Evolutionary conservation across 176 grass and related monocot species (phyloP).

Genomic region (Dactylis glomerata): DNA sequence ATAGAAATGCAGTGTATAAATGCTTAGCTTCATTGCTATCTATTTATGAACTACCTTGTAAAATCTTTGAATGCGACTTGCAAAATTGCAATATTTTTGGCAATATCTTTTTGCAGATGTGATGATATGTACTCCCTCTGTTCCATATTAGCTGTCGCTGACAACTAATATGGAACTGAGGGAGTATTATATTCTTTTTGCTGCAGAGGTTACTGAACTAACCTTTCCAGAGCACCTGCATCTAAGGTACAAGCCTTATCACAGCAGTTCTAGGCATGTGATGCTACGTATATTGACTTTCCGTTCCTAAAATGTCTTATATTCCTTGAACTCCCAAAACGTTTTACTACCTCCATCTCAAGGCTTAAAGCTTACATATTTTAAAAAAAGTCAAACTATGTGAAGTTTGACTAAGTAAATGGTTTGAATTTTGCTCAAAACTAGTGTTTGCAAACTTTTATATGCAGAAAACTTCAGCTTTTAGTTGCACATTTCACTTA

Average conservation of each 20-base stretch:
- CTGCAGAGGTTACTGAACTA: background rate
- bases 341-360: too few species aligned
- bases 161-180: too few species aligned
- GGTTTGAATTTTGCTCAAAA: too few species aligned
- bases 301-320: too few species aligned
- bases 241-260: background rate
- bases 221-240: background rate
- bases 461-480: background rate
- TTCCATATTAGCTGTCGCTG: too few species aligned
- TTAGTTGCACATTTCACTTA: background rate
- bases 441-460: background rate
- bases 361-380: too few species aligned
- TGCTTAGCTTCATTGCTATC: background rate
- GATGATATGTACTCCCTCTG: too few species aligned
- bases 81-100: background rate
- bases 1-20: slow-evolving; percentile 1
- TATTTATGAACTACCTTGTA: background rate
- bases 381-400: too few species aligned
- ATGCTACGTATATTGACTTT: too few species aligned
- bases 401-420: too few species aligned
- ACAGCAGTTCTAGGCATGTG: background rate
- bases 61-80: background rate
- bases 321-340: too few species aligned
- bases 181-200: background rate
- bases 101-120: background rate